Conservation (phyloP, 2,329 filamentous ascomycete genomes). For the Boeremia lycopersici region DNA sequence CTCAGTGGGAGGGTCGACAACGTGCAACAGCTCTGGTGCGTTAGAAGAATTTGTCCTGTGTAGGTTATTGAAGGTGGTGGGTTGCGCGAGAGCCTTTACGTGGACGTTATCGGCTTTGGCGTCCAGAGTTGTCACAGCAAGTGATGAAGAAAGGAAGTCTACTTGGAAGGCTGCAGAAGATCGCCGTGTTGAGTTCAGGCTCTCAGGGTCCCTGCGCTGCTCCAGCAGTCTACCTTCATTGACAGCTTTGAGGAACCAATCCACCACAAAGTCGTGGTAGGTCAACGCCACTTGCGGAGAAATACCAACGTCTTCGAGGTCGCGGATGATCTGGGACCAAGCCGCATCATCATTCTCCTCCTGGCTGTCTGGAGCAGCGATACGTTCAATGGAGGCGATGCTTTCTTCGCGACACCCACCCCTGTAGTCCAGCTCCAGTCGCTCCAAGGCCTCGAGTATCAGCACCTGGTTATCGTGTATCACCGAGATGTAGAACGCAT, state of each 20-base stretch:
- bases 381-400: slow-evolving; percentile 31
- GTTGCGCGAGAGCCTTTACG: not conserved
- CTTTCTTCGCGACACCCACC: slow-evolving; percentile 40
- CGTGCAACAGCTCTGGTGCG: slow-evolving; percentile 5
- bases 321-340: slow-evolving; percentile 40
- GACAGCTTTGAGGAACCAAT: slow-evolving; percentile 40
- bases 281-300: slow-evolving; percentile 27
- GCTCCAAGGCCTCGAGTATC: slow-evolving; percentile 39
- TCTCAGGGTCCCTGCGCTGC: slow-evolving; percentile 16
- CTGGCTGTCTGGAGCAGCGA: slow-evolving; percentile 19
- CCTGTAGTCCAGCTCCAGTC: slow-evolving; percentile 37
- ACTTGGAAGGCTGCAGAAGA: slow-evolving; percentile 7
- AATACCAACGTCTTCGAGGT: slow-evolving; percentile 41
- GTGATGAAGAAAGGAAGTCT: not conserved
- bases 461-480: slow-evolving; percentile 37
- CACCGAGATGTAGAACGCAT: slow-evolving; percentile 35
- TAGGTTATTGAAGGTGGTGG: not conserved
- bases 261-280: slow-evolving; percentile 37
- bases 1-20: not conserved
- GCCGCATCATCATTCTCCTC: slow-evolving; percentile 32
- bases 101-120: not conserved
- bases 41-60: slow-evolving; percentile 8
- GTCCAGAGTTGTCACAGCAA: not conserved
- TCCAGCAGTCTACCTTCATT: slow-evolving; percentile 40
- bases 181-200: slow-evolving; percentile 8